Evolutionary conservation across 148 eudicot species (phyloP), one percentile per base, ranked within the genome.

Genomic region (Polygonum aviculare): DNA sequence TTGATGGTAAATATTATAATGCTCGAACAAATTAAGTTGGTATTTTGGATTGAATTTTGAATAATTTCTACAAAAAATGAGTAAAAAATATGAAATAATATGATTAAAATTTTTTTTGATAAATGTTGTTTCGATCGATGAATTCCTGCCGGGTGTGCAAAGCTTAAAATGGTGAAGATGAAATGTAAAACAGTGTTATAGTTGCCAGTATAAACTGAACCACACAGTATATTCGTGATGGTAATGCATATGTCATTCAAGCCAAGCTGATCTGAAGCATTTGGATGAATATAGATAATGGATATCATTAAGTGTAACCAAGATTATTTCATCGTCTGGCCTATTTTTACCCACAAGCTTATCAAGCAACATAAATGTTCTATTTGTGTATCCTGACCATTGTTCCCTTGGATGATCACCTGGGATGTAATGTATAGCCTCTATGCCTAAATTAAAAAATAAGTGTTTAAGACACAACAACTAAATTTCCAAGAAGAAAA

Each of bases 221-320:
- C 82, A 60, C 85, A 79, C 77, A 81, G 88, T 33, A 93, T 77
- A 76, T 78, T 82, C 78, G 73, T 85, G 76, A 89, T 79, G 67
- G 88, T 91, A 73, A 57, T 83, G 60, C 84, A 89, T 78, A 95
- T 80, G 73, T 91, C 96, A 72, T 90, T 79, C 73, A 88, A 77
- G 86, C 94, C 90, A 52, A 95, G 86, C 49, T 93, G 90, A 74
- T 88, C 94, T 78, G 99, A 88, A 85, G 97, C 93, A 84, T 83
- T 84, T 73, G 97, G 91, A 75, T 81, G 75, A 54, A 77, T 82
- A 79, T 81, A 79, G 77, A 93, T 62, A 11, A 88, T 85, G 52
- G 78, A 77, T 52, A 85, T 75, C 71, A 86, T 26, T 33, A 78
- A 77, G 73, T 86, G 83, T 49, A 95, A 71, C 84, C 52, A 85